Percentiles rank a stretch among this genome's conserved stretches.
Evolutionary conservation across 345 rosid genomes (phyloP).

Genomic region (Eucalyptus viminalis): DNA sequence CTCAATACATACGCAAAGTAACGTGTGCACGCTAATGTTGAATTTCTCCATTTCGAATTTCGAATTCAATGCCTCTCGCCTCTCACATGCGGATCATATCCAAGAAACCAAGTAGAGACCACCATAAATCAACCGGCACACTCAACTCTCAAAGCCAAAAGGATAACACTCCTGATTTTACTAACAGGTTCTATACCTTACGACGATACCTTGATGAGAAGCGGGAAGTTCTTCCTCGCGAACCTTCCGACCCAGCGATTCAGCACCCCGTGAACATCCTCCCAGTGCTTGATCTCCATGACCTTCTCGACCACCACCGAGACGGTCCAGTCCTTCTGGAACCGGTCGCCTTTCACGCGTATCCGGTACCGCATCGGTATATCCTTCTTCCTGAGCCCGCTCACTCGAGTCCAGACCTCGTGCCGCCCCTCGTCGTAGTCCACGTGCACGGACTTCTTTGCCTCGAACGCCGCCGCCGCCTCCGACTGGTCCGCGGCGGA

Average conservation of each 20-base stretch:
- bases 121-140: background rate
- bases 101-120: background rate
- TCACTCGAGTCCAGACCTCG: constrained; percentile 40
- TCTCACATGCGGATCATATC: background rate
- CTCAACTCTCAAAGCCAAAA: background rate
- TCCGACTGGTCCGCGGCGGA: constrained; percentile 8
- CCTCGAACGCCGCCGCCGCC: constrained; percentile 32
- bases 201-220: constrained; percentile 43
- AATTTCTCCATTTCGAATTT: background rate
- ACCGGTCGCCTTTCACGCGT: constrained; percentile 47
- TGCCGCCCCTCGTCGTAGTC: constrained; percentile 76
- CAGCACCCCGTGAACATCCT: constrained; percentile 43
- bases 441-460: constrained; percentile 41
- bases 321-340: constrained; percentile 86
- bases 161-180: background rate
- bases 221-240: constrained; percentile 63
- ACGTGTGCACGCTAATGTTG: background rate
- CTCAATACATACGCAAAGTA: background rate
- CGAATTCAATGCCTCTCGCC: background rate
- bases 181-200: background rate
- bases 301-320: constrained; percentile 54
- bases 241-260: constrained; percentile 90
- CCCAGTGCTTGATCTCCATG: constrained; percentile 40
- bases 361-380: constrained; percentile 50
- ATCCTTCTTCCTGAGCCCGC: constrained; percentile 55